Evolutionary conservation across 2,329 filamentous ascomycete genomes (phyloP).

Genomic region (Coniella lustricola): DNA sequence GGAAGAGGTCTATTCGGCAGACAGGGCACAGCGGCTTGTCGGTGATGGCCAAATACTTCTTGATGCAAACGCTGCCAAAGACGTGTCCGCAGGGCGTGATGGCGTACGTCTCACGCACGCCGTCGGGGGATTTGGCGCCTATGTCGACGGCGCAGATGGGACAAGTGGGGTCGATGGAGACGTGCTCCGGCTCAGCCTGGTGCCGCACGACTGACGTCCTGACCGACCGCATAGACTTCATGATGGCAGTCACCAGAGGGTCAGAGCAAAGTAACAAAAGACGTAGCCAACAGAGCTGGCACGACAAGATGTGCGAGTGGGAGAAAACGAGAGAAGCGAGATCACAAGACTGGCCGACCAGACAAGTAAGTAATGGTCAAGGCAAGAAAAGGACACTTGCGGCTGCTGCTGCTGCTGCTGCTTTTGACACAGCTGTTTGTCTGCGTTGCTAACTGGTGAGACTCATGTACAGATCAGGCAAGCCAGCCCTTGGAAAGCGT

Average conservation of each 20-base stretch:
- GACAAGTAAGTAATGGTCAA: no score
- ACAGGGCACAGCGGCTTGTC: slow-evolving; percentile 17
- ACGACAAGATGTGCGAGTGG: slow-evolving; percentile 9
- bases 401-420: no score
- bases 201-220: slow-evolving; percentile 14
- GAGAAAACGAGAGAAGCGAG: no score
- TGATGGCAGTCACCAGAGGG: slow-evolving; percentile 1
- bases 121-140: slow-evolving; percentile 14
- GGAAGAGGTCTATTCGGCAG: slow-evolving; percentile 16
- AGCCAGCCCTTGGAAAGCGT: slow-evolving; percentile 3
- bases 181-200: slow-evolving; percentile 7
- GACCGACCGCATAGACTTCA: slow-evolving; percentile 12
- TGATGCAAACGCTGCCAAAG: slow-evolving; percentile 17
- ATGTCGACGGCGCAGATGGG: slow-evolving; percentile 17
- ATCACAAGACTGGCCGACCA: no score
- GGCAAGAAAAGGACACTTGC: no score
- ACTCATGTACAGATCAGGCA: not conserved
- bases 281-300: slow-evolving; percentile 5
- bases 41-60: slow-evolving; percentile 17
- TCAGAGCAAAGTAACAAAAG: not conserved
- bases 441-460: no score
- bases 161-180: slow-evolving; percentile 11
- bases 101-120: slow-evolving; percentile 14
- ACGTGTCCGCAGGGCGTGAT: slow-evolving; percentile 16
- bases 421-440: no score